Percentiles rank a stretch among this genome's conserved stretches.
These are phyloP conservation scores for Yamadazyma atlantica DNA, from an alignment of 1,139 yeast species.

Conservation along the genomic window DNA sequence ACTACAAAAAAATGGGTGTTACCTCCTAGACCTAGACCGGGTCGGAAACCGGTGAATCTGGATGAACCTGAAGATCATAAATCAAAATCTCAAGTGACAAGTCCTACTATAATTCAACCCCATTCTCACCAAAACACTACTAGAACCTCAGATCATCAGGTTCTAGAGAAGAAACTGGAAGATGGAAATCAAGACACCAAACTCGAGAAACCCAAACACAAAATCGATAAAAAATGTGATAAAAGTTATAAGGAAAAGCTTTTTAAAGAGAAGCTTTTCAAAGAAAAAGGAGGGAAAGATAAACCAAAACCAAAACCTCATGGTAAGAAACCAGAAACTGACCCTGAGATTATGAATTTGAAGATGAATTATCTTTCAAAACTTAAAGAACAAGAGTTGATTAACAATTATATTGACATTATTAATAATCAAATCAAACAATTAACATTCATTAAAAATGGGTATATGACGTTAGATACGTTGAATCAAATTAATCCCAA, in stretches of 20 bases:
- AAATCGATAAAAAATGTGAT: too few species aligned
- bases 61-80: constrained; percentile 14
- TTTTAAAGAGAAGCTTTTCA: not conserved
- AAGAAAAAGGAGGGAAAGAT: constrained; percentile 1
- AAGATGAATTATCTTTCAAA: constrained; percentile 37
- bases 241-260: too few species aligned
- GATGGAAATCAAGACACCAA: too few species aligned
- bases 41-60: constrained; percentile 42
- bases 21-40: constrained; percentile 67
- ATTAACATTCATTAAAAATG: constrained; percentile 45
- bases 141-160: not conserved
- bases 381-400: constrained; percentile 46
- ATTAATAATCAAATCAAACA: constrained; percentile 47
- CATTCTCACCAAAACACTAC: not conserved
- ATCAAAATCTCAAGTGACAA: not conserved
- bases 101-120: not conserved
- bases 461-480: constrained; percentile 48
- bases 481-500: constrained; percentile 21
- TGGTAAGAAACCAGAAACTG: not conserved
- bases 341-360: constrained; percentile 23
- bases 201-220: not conserved
- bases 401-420: constrained; percentile 45
- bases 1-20: constrained; percentile 63
- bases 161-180: too few species aligned
- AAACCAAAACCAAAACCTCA: constrained; percentile 2